Evolutionary conservation across 2,329 filamentous ascomycete genomes (phyloP).

Genomic region (Epichloe coenophiala): DNA sequence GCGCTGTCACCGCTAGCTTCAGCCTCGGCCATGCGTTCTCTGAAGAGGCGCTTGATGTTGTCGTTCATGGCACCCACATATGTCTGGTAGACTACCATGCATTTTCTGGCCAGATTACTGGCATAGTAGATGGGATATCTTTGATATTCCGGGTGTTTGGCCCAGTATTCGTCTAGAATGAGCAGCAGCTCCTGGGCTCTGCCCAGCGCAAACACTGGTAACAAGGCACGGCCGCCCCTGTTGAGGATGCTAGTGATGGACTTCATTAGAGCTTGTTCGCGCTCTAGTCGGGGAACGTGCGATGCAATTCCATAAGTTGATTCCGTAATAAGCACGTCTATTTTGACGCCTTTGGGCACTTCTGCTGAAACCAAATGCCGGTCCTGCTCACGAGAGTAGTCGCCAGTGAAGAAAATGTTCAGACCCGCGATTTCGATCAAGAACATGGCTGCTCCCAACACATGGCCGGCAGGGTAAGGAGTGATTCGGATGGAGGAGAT

Average conservation of each 20-base stretch:
- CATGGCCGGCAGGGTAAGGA: constrained; percentile 91
- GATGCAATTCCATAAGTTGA: constrained; percentile 94
- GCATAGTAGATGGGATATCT: constrained; percentile 96
- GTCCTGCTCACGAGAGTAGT: constrained; percentile 93
- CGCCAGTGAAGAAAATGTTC: constrained; percentile 93
- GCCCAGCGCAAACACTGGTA: constrained; percentile 91
- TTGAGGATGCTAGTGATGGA: constrained; percentile 85
- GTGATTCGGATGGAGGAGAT: constrained; percentile 95
- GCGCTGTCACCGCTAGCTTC: constrained; percentile 64
- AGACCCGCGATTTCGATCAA: constrained; percentile 92
- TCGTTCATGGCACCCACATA: constrained; percentile 99
- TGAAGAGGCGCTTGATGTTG: constrained; percentile 92
- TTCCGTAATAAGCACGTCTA: constrained; percentile 94
- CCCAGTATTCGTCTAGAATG: constrained; percentile 96
- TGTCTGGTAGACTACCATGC: constrained; percentile 97
- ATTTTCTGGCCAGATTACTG: constrained; percentile 85
- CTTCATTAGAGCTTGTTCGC: constrained; percentile 91
- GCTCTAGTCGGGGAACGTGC: constrained; percentile 78
- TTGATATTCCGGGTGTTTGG: constrained; percentile 74
- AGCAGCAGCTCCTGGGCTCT: constrained; percentile 86
- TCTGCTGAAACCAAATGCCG: constrained; percentile 88
- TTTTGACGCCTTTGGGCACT: constrained; percentile 76
- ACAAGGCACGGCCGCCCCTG: constrained; percentile 78
- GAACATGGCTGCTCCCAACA: constrained; percentile 97
- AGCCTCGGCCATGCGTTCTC: constrained; percentile 81